A percentile compares a stretch with the other conserved stretches of the same genome.
Evolutionary conservation across 257 asterid species (phyloP).

Genomic region (Gynochthodes officinalis): DNA sequence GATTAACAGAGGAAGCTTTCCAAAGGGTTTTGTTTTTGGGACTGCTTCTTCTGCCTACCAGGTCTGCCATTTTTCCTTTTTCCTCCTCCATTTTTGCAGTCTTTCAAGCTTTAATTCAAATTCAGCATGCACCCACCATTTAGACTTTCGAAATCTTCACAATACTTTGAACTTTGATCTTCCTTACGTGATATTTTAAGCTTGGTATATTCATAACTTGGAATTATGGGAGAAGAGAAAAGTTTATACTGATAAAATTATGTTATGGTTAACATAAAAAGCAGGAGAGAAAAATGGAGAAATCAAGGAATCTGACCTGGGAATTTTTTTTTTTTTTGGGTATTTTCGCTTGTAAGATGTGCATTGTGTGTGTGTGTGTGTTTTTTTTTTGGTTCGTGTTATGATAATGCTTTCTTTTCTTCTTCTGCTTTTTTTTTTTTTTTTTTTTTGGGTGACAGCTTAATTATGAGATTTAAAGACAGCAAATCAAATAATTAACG

Average conservation of each 20-base stretch:
- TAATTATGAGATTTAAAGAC: background rate
- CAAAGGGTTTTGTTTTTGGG: conserved; percentile 81
- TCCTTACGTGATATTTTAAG: background rate
- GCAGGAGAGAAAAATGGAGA: too few relatives aligned
- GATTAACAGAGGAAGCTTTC: conserved; percentile 61
- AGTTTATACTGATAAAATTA: too few relatives aligned
- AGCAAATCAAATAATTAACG: too few relatives aligned
- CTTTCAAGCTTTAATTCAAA: background rate
- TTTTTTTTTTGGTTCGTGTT: background rate
- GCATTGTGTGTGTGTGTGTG: background rate
- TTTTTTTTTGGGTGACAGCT: background rate
- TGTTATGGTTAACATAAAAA: too few relatives aligned
- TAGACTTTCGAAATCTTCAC: too few relatives aligned
- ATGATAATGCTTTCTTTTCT: background rate
- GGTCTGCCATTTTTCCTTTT: conserved; percentile 28
- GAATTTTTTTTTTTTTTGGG: too few relatives aligned
- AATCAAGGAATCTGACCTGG: too few relatives aligned
- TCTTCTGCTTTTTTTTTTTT: background rate
- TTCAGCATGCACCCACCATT: background rate
- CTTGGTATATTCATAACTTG: too few relatives aligned
- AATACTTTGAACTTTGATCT: too few relatives aligned
- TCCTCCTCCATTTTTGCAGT: background rate
- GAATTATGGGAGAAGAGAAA: too few relatives aligned
- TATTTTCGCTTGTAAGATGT: background rate
- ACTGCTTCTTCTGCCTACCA: conserved; percentile 90